Conservation (phyloP, 2,329 filamentous ascomycete species). For the Penicillium freii region DNA sequence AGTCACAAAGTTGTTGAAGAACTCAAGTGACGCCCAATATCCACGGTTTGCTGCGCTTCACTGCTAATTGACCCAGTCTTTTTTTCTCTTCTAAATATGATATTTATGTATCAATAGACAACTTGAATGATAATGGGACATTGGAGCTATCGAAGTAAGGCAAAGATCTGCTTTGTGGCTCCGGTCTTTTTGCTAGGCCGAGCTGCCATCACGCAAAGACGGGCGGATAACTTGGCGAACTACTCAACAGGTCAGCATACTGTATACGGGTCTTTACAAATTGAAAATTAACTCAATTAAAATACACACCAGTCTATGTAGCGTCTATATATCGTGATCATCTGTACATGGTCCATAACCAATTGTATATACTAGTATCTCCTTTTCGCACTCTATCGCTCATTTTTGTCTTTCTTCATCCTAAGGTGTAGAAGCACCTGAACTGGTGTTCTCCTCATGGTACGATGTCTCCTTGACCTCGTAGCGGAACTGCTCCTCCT, state of each 20-base stretch:
- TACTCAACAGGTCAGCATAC: neutral
- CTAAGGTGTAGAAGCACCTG: neutral
- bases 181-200: no score
- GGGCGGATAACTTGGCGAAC: neutral
- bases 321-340: neutral
- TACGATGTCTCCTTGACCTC: slow-evolving; percentile 27
- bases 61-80: neutral
- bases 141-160: neutral
- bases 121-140: no score
- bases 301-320: neutral
- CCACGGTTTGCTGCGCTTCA: no score
- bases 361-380: neutral
- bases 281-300: neutral
- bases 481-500: slow-evolving; percentile 38
- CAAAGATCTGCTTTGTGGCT: no score
- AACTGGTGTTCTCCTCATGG: slow-evolving; percentile 18
- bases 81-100: neutral
- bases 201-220: no score
- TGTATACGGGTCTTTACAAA: neutral
- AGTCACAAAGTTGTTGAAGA: neutral
- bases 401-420: neutral
- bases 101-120: neutral
- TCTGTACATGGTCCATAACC: neutral
- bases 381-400: neutral
- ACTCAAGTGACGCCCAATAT: no score